These are phyloP conservation scores for Penicillium chermesinum DNA, from an alignment of 495 filamentous ascomycete species.

Conservation along the genomic window DNA sequence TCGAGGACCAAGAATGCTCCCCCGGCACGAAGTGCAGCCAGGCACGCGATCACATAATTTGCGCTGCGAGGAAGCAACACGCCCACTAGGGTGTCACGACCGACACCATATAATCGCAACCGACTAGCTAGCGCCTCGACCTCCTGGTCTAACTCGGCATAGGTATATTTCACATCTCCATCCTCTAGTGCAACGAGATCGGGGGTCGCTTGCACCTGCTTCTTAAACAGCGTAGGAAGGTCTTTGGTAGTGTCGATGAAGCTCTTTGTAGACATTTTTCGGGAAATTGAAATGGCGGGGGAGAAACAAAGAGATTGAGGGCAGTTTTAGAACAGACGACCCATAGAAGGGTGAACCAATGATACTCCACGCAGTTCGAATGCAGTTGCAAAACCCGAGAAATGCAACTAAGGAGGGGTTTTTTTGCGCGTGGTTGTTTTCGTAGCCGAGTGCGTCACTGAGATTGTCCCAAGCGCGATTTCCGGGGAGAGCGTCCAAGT, in stretches of 20 bases:
- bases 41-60: conserved; percentile 64
- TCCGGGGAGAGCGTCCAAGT: neutral
- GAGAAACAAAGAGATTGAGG: neutral
- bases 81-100: conserved; percentile 58
- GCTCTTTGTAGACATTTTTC: conserved; percentile 31
- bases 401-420: neutral
- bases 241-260: conserved; percentile 59
- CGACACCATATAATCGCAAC: conserved; percentile 54
- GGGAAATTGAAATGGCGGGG: neutral
- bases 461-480: neutral
- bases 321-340: neutral
- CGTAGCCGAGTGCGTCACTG: neutral
- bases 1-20: conserved; percentile 68
- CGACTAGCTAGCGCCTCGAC: conserved; percentile 49
- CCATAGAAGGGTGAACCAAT: neutral
- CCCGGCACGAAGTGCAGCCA: conserved; percentile 60
- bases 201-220: conserved; percentile 55
- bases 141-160: conserved; percentile 54
- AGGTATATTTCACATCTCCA: conserved; percentile 50
- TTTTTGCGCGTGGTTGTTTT: neutral
- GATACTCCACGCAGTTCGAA: neutral
- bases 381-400: neutral
- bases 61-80: conserved; percentile 62
- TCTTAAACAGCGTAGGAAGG: conserved; percentile 53
- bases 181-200: conserved; percentile 59